A percentile compares a stretch with the other conserved stretches of the same genome.
These are phyloP conservation scores for Aureobasidium sp. DNA, from an alignment of 2,329 filamentous ascomycete genomes.

Conservation along the genomic window DNA sequence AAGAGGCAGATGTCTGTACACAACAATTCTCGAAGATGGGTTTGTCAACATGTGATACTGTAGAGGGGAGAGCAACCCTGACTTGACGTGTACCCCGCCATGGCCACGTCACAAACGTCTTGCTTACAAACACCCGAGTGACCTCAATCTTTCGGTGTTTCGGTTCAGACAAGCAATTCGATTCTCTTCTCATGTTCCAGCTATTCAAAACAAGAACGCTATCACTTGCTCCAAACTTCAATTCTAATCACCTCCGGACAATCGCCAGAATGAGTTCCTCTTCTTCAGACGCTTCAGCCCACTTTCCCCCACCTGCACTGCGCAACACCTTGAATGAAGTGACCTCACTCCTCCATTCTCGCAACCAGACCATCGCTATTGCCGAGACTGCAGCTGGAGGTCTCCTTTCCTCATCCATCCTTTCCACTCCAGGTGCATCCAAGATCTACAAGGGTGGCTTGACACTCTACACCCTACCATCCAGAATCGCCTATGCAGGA, in stretches of 20 bases:
- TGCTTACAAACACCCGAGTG: constrained; percentile 2
- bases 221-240: neutral
- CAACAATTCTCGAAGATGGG: no score
- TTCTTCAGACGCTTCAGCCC: constrained; percentile 4
- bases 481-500: constrained; percentile 49
- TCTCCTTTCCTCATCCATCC: constrained; percentile 50
- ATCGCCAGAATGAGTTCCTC: constrained; percentile 2
- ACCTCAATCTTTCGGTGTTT: neutral
- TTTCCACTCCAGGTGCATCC: constrained; percentile 51
- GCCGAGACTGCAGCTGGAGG: constrained; percentile 58
- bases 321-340: constrained; percentile 41
- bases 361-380: constrained; percentile 49
- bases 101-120: neutral
- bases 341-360: constrained; percentile 43
- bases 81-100: neutral
- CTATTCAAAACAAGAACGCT: neutral
- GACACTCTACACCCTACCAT: constrained; percentile 52
- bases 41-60: no score
- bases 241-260: neutral
- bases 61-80: neutral
- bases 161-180: neutral
- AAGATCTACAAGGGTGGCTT: constrained; percentile 53
- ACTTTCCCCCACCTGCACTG: constrained; percentile 35
- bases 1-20: no score
- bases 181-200: neutral